A percentile compares a stretch with the other conserved stretches of the same genome.
phyloP scores from a whole-genome alignment of 2,329 filamentous ascomycete species.

The Orbilia ellipsospora region DNA sequence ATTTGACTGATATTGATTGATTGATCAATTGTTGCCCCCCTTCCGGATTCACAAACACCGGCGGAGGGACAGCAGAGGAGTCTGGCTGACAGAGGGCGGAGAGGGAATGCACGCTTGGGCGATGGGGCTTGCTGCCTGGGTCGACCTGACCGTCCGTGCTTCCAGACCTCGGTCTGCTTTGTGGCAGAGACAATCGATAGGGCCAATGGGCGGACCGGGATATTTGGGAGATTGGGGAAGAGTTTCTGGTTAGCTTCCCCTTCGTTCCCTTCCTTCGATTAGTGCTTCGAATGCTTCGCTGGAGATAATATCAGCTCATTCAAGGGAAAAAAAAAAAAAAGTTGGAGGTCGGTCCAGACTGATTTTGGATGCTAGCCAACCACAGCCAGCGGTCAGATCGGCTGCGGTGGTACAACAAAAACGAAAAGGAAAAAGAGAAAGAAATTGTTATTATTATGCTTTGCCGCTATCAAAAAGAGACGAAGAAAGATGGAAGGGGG shows the following conservation, averaged over 20 bases:
- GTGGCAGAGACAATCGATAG: constrained; percentile 10
- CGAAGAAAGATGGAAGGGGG: constrained; percentile 5
- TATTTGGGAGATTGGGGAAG: constrained; percentile 6
- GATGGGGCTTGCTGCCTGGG: not conserved
- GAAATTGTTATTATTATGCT: too few relatives aligned
- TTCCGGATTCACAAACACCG: constrained; percentile 39
- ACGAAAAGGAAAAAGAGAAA: too few relatives aligned
- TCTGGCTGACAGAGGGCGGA: not conserved
- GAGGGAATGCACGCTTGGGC: not conserved
- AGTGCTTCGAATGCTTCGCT: constrained; percentile 1
- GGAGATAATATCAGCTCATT: not conserved
- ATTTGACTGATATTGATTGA: constrained; percentile 5
- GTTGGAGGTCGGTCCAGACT: constrained; percentile 10
- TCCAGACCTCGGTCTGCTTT: constrained; percentile 32
- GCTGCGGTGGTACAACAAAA: constrained; percentile 20
- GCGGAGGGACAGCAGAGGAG: constrained; percentile 20
- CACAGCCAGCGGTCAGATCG: constrained; percentile 4
- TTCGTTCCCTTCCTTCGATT: not conserved
- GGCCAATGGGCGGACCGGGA: constrained; percentile 38
- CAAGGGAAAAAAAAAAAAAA: constrained; percentile 1
- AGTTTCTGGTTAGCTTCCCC: constrained; percentile 1
- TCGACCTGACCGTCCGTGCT: constrained; percentile 3
- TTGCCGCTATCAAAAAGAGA: constrained; percentile 1
- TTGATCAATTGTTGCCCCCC: constrained; percentile 21
- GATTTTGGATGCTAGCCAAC: not conserved